phyloP scores from a whole-genome alignment of 306 rosid genomes.

The Trifolium subterraneum region DNA sequence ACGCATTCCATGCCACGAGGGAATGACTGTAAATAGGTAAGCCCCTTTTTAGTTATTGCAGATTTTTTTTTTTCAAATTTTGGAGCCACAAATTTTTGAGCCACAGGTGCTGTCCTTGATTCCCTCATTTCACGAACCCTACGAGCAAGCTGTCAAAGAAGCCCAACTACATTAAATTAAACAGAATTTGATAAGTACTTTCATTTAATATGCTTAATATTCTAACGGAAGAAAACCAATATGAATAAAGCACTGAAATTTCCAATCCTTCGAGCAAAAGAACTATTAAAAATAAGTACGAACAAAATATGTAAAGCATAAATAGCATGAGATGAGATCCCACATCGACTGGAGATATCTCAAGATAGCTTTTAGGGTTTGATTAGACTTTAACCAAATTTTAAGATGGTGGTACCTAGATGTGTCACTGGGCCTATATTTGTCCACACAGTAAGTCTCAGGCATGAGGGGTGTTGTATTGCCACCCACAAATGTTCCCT shows the following conservation, averaged over 20 bases:
- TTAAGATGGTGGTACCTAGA: not conserved
- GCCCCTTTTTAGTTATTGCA: slow-evolving; percentile 61
- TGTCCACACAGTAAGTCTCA: not conserved
- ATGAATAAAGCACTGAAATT: slow-evolving; percentile 20
- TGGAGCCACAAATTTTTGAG: slow-evolving; percentile 69
- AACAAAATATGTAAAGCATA: slow-evolving; percentile 14
- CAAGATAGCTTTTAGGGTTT: not conserved
- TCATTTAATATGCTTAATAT: slow-evolving; percentile 14
- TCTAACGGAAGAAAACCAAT: slow-evolving; percentile 18
- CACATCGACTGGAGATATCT: slow-evolving; percentile 7
- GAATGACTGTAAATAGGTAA: slow-evolving; percentile 72
- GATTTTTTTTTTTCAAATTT: slow-evolving; percentile 71
- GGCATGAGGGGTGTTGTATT: not conserved
- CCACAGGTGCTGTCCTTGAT: slow-evolving; percentile 88
- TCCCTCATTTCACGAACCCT: slow-evolving; percentile 99
- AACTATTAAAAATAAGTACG: slow-evolving; percentile 16
- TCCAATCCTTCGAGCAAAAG: slow-evolving; percentile 18
- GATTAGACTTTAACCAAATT: not conserved
- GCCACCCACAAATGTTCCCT: not conserved
- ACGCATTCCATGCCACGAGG: slow-evolving; percentile 98
- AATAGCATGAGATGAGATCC: slow-evolving; percentile 13
- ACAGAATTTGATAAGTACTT: slow-evolving; percentile 45
- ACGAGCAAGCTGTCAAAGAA: slow-evolving; percentile 85
- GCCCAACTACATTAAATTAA: slow-evolving; percentile 54
- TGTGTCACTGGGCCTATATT: not conserved